Percentiles rank a stretch among this genome's conserved stretches.
phyloP scores from a whole-genome alignment of 176 grass and related monocot genomes.

The Urochloa ruziziensis region DNA sequence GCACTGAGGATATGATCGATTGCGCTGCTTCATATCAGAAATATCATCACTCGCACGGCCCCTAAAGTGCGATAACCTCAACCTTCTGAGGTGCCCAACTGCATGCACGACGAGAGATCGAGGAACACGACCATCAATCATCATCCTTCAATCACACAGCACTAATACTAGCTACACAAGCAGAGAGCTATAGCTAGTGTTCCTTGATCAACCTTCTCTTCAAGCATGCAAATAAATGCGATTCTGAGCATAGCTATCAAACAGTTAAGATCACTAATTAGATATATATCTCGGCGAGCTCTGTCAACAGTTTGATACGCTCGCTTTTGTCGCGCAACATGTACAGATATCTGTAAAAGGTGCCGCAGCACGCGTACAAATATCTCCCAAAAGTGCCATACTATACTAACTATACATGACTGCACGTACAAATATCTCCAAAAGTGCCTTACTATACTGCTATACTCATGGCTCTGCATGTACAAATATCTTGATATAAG shows the following conservation, averaged over 20 bases:
- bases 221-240: neutral
- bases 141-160: slow-evolving; percentile 26
- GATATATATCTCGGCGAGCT: slow-evolving; percentile 1
- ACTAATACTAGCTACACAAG: neutral
- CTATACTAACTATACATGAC: too few relatives aligned
- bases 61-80: slow-evolving; percentile 18
- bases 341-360: slow-evolving; percentile 17
- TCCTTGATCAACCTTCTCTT: slow-evolving; percentile 13
- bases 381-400: slow-evolving; percentile 1
- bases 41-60: neutral
- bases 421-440: neutral
- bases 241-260: slow-evolving; percentile 16
- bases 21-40: slow-evolving; percentile 10
- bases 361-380: neutral
- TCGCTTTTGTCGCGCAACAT: slow-evolving; percentile 22
- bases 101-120: neutral
- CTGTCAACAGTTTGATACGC: slow-evolving; percentile 4
- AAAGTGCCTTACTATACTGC: too few relatives aligned
- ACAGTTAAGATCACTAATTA: slow-evolving; percentile 51
- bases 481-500: slow-evolving; percentile 25
- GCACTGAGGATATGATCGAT: neutral
- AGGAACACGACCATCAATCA: slow-evolving; percentile 2
- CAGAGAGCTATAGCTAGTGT: too few relatives aligned
- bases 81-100: slow-evolving; percentile 19
- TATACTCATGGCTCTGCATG: too few relatives aligned